A percentile compares a stretch with the other conserved stretches of the same genome.
Conservation (phyloP, 345 rosid species). For the Anastatica hierochuntica region DNA sequence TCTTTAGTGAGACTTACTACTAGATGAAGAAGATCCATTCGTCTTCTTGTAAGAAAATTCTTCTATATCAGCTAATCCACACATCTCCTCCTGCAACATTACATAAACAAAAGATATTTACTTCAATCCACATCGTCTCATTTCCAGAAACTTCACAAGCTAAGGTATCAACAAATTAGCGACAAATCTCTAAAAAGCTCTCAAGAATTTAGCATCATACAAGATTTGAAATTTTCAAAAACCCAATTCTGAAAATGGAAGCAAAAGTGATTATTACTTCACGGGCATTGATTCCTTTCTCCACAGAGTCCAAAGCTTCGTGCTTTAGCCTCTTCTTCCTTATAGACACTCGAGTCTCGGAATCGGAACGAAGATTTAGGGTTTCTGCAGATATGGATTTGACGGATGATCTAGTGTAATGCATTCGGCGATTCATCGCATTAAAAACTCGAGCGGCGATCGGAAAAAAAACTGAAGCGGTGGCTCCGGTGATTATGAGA, state of each 20-base stretch:
- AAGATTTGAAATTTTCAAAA: too few species aligned
- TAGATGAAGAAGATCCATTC: conserved; percentile 23
- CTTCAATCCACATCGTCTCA: too few species aligned
- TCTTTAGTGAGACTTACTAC: conserved; percentile 33
- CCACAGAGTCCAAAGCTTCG: conserved; percentile 17
- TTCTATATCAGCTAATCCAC: conserved; percentile 60
- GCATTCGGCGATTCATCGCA: conserved; percentile 19
- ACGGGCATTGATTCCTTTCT: conserved; percentile 14
- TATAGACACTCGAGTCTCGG: conserved; percentile 34
- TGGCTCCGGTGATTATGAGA: neutral
- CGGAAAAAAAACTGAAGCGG: too few species aligned
- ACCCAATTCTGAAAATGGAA: too few species aligned
- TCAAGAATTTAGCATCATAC: too few species aligned
- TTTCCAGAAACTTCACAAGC: too few species aligned
- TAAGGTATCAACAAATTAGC: too few species aligned
- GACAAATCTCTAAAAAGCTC: neutral
- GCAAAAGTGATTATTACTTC: too few species aligned
- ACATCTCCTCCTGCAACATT: conserved; percentile 35
- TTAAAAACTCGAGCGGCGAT: neutral
- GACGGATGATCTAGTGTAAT: conserved; percentile 6
- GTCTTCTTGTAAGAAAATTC: conserved; percentile 47
- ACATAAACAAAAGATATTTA: conserved; percentile 8
- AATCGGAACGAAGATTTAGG: neutral
- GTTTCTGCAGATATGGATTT: conserved; percentile 1
- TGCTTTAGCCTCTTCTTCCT: conserved; percentile 48